Base-by-base conservation (phyloP, 768 basidiomycete species). In the Tremella yokohamensis region DNA sequence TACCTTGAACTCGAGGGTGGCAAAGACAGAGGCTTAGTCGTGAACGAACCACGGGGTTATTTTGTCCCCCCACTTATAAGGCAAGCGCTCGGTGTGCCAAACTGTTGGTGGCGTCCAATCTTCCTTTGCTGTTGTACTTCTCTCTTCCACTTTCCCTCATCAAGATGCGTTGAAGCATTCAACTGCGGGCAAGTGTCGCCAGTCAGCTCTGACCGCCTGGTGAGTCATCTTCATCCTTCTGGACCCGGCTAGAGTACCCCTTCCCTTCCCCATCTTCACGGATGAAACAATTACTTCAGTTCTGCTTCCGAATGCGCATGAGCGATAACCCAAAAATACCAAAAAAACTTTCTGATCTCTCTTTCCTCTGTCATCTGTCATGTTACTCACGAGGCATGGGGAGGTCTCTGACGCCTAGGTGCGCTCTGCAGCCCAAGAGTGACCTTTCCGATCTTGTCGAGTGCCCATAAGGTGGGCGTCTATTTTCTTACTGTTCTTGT, bases 301-400 rank as follows among this genome's bases (percentile, higher is more conserved):
- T 73, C 71, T 73, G 71, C 71, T 73, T 66, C 71, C 71, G 71
- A 73, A 62, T 57, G 57, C 37, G 52, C 71, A 57, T 73, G 71
- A 73, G 71, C 62, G 71, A 73, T 61, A 73, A 63, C 34, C 48
- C 25, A 60, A 59, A n/a, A 58, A 49, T 70, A 70, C 71, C 68
- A 73, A 73, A 68, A n/a, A 72, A 69, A 62, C 52, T 65, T 58
- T 62, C 68, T 72, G 70, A 72, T 29, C 34, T 44, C 18, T 47
- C 38, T 18, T 42, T 26, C 39, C 40, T 37, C 22, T 54, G 15
- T 44, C 37, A 29, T 24, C 26, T 52, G 39, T 22, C 47, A 12
- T 48, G n/a, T n/a, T n/a, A n/a, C n/a, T 48, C 54, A 49, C 20
- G 49, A 50, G 42, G 29, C 11, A 34, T 34, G 29, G 29, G 29